Conservation (phyloP, 1,284 basidiomycete genomes). For the Gomphus bonarii region DNA sequence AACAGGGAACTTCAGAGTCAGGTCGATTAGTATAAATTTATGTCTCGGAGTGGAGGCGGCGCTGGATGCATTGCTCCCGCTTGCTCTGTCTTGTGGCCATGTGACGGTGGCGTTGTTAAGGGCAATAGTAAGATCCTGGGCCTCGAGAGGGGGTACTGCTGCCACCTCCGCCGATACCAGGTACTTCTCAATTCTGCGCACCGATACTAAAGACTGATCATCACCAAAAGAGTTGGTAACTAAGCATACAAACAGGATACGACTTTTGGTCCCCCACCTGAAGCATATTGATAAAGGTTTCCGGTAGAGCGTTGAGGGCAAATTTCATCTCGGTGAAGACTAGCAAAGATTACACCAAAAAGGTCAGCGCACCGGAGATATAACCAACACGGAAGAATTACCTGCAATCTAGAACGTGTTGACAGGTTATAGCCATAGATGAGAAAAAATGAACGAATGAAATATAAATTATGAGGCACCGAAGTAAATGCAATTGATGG, state of each 20-base stretch:
- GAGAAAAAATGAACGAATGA: background rate
- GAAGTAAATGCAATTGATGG: constrained; percentile 85
- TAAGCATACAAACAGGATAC: background rate
- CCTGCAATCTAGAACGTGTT: constrained; percentile 34
- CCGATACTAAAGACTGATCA: constrained; percentile 63
- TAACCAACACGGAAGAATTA: constrained; percentile 18
- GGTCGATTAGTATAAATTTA: constrained; percentile 75
- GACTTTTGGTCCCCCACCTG: constrained; percentile 37
- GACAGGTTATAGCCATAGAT: background rate
- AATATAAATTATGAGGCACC: constrained; percentile 28
- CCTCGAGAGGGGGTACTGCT: constrained; percentile 44
- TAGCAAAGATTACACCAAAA: constrained; percentile 16
- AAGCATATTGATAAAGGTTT: constrained; percentile 81
- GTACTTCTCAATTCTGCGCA: constrained; percentile 88
- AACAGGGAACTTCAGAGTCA: constrained; percentile 69
- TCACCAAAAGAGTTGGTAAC: constrained; percentile 6
- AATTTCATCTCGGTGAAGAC: constrained; percentile 86
- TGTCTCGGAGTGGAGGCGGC: constrained; percentile 61
- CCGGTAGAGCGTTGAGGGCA: constrained; percentile 77
- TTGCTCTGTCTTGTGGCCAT: constrained; percentile 72
- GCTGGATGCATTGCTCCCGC: constrained; percentile 40
- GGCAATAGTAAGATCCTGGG: constrained; percentile 37
- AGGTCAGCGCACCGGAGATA: background rate
- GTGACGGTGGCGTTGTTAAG: constrained; percentile 81
- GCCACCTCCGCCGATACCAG: constrained; percentile 63